phyloP scores from a whole-genome alignment of 441 rosid species.

The Corymbia citriodora region DNA sequence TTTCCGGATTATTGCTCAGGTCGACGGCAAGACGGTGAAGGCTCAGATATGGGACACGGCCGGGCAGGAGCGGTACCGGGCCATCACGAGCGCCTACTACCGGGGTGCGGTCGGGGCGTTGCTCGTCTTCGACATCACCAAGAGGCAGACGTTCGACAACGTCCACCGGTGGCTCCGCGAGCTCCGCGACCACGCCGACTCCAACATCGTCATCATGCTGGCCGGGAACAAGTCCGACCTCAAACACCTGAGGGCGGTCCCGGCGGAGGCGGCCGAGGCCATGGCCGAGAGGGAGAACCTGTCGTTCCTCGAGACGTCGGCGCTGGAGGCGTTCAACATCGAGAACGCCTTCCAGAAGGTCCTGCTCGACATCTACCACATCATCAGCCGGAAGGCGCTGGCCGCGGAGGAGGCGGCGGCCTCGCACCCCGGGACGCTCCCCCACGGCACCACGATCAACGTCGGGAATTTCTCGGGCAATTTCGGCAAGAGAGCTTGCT shows the following conservation, averaged over 20 bases:
- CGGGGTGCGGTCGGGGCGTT: slow-evolving; percentile 70
- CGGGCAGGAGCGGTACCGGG: slow-evolving; percentile 69
- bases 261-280: slow-evolving; percentile 32
- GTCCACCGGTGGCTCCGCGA: slow-evolving; percentile 59
- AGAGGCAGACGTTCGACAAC: slow-evolving; percentile 59
- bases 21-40: slow-evolving; percentile 71
- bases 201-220: slow-evolving; percentile 72
- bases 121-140: slow-evolving; percentile 63
- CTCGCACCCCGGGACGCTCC: slow-evolving; percentile 30
- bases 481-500: slow-evolving; percentile 31
- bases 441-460: slow-evolving; percentile 50
- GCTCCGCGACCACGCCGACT: slow-evolving; percentile 64
- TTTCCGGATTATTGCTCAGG: slow-evolving; percentile 14
- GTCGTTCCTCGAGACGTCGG: slow-evolving; percentile 64
- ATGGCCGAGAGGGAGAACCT: slow-evolving; percentile 53
- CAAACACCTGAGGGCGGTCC: slow-evolving; percentile 47
- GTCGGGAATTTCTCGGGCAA: slow-evolving; percentile 33
- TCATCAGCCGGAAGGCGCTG: slow-evolving; percentile 60
- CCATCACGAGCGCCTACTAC: slow-evolving; percentile 70
- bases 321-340: slow-evolving; percentile 49
- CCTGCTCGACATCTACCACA: slow-evolving; percentile 50
- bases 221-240: slow-evolving; percentile 66
- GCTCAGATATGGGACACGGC: slow-evolving; percentile 81
- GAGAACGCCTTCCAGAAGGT: slow-evolving; percentile 66
- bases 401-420: slow-evolving; percentile 63